Evolutionary conservation across 495 filamentous ascomycete genomes (phyloP), one percentile per base, ranked within the genome.

Genomic region (Oidiodendron maius): DNA sequence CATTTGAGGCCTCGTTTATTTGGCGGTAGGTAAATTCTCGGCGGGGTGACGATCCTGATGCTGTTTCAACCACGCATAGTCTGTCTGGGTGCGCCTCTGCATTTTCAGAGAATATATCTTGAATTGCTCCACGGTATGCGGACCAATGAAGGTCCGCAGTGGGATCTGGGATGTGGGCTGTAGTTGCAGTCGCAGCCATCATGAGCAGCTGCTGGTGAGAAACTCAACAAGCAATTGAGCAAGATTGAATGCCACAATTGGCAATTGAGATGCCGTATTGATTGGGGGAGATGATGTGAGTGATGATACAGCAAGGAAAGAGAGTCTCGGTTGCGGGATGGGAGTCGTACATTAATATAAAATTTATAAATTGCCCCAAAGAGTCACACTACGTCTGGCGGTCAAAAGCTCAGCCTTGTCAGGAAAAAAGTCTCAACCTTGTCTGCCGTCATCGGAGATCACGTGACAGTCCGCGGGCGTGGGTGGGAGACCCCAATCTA

Each of bases 1-100:
- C 73, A 59, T 95, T 94, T 10, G 87, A 84, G 1, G 84, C 84
- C 64, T 95, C 83, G 61, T 90, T 80, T 51, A 98, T 95, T 58
- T 96, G 88, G 48, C 68, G 66, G 65, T 98, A 98, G 2, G 84
- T 95, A 60, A 95, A 97, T 23, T 72, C 63, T 41, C 91, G 72
- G 50, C 69, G 59, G 3, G 84, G 71, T 1, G 76, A 54, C n/a
- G 62, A 75, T 18, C 67, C 73, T 4, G 80, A 81, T 35, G 76
- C 77, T 1, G 93, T 96, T 59, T 96, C 91, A 2, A 89, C 71
- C 9, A 97, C 87, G 56, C 90, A 96, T 20, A 81, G 70, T 55
- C 82, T 74, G 13, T 89, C 83, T 2, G 91, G 90, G 59, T 91
- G 81, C 36, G 69, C 79, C 50, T 77, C 66, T 1, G 86, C 87